Evolutionary conservation across 306 rosid genomes (phyloP), one percentile per base, ranked within the genome.

Genomic region (Cicer judaicum): DNA sequence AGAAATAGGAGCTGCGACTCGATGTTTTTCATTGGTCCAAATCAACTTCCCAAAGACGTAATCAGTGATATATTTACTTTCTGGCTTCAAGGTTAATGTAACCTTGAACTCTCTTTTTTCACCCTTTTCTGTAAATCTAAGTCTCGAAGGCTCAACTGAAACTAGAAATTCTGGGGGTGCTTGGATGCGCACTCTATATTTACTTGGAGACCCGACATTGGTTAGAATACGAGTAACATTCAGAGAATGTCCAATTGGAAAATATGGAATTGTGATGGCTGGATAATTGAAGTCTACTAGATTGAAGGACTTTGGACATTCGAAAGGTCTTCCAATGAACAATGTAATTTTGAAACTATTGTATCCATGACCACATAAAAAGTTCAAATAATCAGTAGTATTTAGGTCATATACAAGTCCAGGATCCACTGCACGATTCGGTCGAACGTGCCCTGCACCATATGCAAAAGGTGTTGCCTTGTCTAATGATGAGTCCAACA

Each of bases 331-430:
- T 1, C 24, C 18, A 0, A 75, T 61, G 72, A 91, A 84, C 41
- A 49, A 0, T n/a, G 15, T 11, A 15, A 91, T 48, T 0, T 9
- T 0, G 0, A 69, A 54, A 29, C 21, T 56, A 10, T 46, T 77
- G 83, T 87, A 85, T 68, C 87, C 86, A 55, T 16, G 85, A 52
- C 84, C 81, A 40, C 96, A 91, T 62, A 91, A 75, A 81, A 79
- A 82, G 83, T 89, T 85, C 73, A 91, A 64, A 87, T 87, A 85
- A 56, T 89, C 93, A 4, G 62, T 29, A 0, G 29, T 48, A 0
- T 67, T 61, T 0, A 83, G 66, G 74, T 89, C 89, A 62, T 91
- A 91, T 13, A 91, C 73, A 4, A 91, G 92, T 55, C 92, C 96
- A 0, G 93, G 96, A 55, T 82, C 74, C 36, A 13, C 64, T 2